A percentile compares a stretch with the other conserved stretches of the same genome.
These are phyloP conservation scores for Nakaseomyces glabratus DNA, from an alignment of 1,139 yeast species.

Conservation along the genomic window DNA sequence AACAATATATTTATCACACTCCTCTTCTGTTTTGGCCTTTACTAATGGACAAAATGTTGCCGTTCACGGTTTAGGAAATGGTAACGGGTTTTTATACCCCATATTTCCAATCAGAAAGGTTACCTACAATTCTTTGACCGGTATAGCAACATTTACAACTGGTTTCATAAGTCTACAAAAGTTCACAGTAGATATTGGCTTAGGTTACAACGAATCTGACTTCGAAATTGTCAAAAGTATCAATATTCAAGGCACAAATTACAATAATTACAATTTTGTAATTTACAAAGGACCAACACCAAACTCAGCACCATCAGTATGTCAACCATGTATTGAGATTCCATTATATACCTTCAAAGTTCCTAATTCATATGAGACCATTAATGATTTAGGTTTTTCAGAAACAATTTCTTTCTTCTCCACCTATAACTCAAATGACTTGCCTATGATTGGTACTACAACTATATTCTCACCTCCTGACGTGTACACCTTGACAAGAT, in stretches of 20 bases:
- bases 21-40: background rate
- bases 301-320: background rate
- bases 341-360: background rate
- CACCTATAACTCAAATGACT: background rate
- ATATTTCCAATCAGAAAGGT: background rate
- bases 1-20: background rate
- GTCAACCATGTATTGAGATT: background rate
- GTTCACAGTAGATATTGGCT: background rate
- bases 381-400: background rate
- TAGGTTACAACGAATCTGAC: background rate
- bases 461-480: slow-evolving; percentile 1
- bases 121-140: background rate
- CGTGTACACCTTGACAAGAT: background rate
- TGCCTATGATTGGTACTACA: slow-evolving; percentile 2
- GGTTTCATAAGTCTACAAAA: slow-evolving; percentile 2
- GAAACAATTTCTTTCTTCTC: background rate
- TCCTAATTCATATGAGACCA: background rate
- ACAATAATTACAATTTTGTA: background rate
- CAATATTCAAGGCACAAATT: background rate
- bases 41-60: background rate
- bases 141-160: background rate
- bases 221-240: background rate
- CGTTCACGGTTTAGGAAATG: slow-evolving; percentile 6
- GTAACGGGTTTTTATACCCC: slow-evolving; percentile 1
- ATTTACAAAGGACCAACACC: background rate